Base-by-base conservation (phyloP, 805 yeast species). In the Cyberlindnera petersonii region DNA sequence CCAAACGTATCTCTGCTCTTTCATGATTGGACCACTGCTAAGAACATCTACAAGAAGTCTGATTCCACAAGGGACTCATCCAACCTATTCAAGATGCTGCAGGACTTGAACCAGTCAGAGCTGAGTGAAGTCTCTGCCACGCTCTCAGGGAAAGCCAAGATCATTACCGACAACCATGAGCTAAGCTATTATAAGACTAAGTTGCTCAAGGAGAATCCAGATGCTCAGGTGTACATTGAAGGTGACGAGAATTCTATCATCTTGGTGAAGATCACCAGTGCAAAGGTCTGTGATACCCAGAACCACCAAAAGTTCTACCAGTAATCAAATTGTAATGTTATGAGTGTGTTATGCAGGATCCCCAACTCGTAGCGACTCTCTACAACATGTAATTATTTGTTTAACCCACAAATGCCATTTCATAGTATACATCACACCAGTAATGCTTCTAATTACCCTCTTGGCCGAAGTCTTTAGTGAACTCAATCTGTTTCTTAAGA, bases 401-500 rank as follows among this genome's bases (percentile, higher is more conserved):
- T n/a, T n/a, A n/a, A n/a, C n/a, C n/a, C n/a, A n/a, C n/a, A n/a
- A n/a, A n/a, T n/a, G n/a, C n/a, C n/a, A n/a, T n/a, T 8, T 26
- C 17, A 26, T 26, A 11, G n/a, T 24, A 24, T 24, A 24, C n/a
- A 24, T 7, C 13, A 30, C 20, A 30, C 32, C 19, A 9, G 9
- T 30, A 19, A 4, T 8, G 31, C 13, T 11, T 22, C 55, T 61
- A 86, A 53, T 86, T 87, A 31, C 99, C 99, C 63, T 93, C 98
- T 54, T 91, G 96, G 26, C 98, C 99, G 59, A 93, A 93, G 64
- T 93, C 99, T 31, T 73, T 75, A 0, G 99, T 93, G 58, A 93
- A 93, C 48, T 86, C 84, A 33, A 78, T 77, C 61, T 91, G 97
- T 56, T 82, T 82, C 43, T 68, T 72, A 43, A 93, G 74, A 60